phyloP scores from a whole-genome alignment of 768 basidiomycete species.

The Termitomyces sp. region DNA sequence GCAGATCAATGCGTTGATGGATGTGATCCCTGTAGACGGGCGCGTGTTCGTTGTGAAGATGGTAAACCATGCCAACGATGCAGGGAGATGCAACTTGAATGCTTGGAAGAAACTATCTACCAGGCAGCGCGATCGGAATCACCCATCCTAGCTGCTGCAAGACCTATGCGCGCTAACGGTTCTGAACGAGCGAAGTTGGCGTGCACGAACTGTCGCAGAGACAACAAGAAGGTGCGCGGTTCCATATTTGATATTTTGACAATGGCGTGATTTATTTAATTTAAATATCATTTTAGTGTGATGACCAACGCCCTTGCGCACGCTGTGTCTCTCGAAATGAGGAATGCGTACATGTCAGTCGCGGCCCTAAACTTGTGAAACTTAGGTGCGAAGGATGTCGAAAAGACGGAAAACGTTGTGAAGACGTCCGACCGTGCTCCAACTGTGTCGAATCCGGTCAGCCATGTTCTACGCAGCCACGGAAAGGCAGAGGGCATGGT shows the following conservation, averaged over 20 bases:
- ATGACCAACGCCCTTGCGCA: conserved; percentile 56
- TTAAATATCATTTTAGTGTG: conserved; percentile 36
- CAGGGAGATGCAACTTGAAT: conserved; percentile 43
- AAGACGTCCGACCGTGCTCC: conserved; percentile 52
- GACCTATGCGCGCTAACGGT: conserved; percentile 22
- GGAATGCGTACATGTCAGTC: conserved; percentile 50
- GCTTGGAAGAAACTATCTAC: conserved; percentile 35
- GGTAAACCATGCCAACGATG: conserved; percentile 49
- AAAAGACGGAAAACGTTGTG: conserved; percentile 50
- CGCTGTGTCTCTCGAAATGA: conserved; percentile 50
- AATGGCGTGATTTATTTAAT: conserved; percentile 1
- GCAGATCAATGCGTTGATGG: conserved; percentile 55
- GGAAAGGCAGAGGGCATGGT: conserved; percentile 54
- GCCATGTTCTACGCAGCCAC: conserved; percentile 42
- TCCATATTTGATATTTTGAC: not conserved
- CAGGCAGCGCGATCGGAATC: conserved; percentile 18
- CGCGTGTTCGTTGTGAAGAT: conserved; percentile 48
- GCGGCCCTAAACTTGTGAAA: conserved; percentile 52
- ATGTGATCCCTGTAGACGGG: conserved; percentile 54
- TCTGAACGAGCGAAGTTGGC: conserved; percentile 52
- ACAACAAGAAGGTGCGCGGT: conserved; percentile 54
- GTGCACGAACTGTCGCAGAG: conserved; percentile 54
- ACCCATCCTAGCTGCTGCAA: conserved; percentile 17
- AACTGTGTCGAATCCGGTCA: conserved; percentile 41
- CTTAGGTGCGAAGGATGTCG: conserved; percentile 56